Base-by-base conservation (phyloP, 2,329 filamentous ascomycete species). In the Rhytidhysteron rufulum region DNA sequence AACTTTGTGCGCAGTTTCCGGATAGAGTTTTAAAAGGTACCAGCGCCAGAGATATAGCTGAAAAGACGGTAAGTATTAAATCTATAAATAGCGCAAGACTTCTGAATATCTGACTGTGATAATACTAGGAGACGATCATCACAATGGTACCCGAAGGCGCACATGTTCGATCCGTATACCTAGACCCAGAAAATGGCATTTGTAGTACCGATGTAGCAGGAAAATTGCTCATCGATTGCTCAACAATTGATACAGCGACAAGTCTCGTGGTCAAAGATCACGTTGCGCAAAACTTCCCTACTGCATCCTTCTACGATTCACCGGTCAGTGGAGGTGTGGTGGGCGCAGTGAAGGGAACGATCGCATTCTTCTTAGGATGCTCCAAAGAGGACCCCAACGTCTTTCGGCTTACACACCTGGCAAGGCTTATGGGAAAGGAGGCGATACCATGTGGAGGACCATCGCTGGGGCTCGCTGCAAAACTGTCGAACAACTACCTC, bases 401-500 rank as follows among this genome's bases (percentile, higher is more conserved):
- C 8, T 45, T 60, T 9, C 62, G 60, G 5, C 55, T 80, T 6
- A 63, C 58, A n/a, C 43, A 53, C 16, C 50, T 81, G 4, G 58
- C 79, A 19, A 47, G 60, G 10, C 57, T 72, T 31, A 79, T 82
- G 74, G 78, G 78, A 20, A 66, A 66, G 32, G 64, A 73, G 37
- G 60, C 79, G 30, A 74, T 82, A 36, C 65, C 75, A 4, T 82
- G 78, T 48, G 78, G 78, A 3, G 75, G 71, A 0, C 70, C 75
- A 0, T 73, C 72, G 0, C 65, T 80, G 0, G 78, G 79, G 0
- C 68, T 82, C 3, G 72, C 75, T 0, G 77, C 78, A 0, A 82
- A 82, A 57, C 60, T 82, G 5, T 78, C 71, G 40, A 82, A 82
- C 53, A 82, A 82, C 50, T 82, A 82, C 55, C 68, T 75, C 35